phyloP scores from a whole-genome alignment of 2,329 filamentous ascomycete genomes.

The Trichoderma pleuroti region DNA sequence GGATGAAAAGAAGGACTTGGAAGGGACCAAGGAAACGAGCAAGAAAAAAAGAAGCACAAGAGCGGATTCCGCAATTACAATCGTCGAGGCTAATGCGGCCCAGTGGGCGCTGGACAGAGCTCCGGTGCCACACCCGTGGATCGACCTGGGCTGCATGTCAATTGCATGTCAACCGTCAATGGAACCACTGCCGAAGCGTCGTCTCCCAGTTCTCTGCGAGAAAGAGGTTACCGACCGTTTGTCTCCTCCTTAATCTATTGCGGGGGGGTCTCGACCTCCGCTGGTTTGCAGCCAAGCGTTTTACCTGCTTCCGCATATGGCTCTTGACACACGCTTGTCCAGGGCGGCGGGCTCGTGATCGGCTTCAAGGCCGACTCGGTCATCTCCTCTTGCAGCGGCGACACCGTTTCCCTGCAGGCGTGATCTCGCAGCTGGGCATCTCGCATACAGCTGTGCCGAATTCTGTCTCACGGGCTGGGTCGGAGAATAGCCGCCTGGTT shows the following conservation, averaged over 20 bases:
- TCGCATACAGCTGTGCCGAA: slow-evolving; percentile 4
- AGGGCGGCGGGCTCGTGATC: slow-evolving; percentile 15
- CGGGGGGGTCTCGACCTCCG: slow-evolving; percentile 5
- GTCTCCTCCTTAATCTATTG: slow-evolving; percentile 17
- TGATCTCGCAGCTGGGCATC: slow-evolving; percentile 16
- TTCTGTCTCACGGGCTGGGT: slow-evolving; percentile 12
- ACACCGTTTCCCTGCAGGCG: slow-evolving; percentile 15
- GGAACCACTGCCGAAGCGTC: slow-evolving; percentile 2
- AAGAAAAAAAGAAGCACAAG: not conserved
- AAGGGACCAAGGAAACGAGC: not conserved
- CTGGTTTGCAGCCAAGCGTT: slow-evolving; percentile 11
- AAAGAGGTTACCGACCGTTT: slow-evolving; percentile 4
- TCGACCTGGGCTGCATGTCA: slow-evolving; percentile 6
- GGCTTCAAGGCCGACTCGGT: slow-evolving; percentile 17
- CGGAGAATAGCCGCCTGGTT: slow-evolving; percentile 10
- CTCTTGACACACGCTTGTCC: slow-evolving; percentile 15
- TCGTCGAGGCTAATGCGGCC: not conserved
- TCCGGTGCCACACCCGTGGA: slow-evolving; percentile 16
- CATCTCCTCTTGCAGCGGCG: slow-evolving; percentile 17
- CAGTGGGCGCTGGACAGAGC: slow-evolving; percentile 7
- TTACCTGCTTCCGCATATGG: slow-evolving; percentile 8
- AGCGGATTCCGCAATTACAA: slow-evolving; percentile 13
- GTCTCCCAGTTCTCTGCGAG: not conserved
- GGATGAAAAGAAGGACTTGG: no score
- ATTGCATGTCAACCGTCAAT: no score